Base-by-base conservation (phyloP, 352 stramenopile genomes). In the Pythium monospermum region DNA sequence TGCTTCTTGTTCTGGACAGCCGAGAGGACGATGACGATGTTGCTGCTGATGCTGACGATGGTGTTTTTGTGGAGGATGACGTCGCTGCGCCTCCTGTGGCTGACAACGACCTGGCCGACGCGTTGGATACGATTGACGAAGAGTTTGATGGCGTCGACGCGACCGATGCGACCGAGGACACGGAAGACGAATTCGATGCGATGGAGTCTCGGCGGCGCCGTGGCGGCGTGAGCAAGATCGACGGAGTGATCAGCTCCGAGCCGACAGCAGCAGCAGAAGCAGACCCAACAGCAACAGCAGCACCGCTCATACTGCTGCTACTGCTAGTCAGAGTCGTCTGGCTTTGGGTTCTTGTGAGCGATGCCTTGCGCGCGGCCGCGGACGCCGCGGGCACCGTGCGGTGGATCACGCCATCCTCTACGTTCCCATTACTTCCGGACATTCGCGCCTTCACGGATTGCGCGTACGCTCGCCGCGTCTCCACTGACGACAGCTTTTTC, bases 371-470 rank as follows among this genome's bases (percentile, higher is more conserved):
- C 7, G 47, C n/a, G 42, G 41, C 51, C 54, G 31, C 49, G 57
- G n/a, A 50, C 42, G 13, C n/a, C 43, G 28, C 45, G 31, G 28
- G 42, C 39, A 31, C 21, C 22, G 39, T 18, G 8, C 16, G 37
- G 16, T n/a, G 37, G 7, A 39, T 31, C n/a, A 57, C 19, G 2
- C 45, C 59, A 19, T 64, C 65, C 40, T 63, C 62, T 16, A 67
- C 57, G 16, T 76, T 69, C 1, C 44, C 54, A 8, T 59, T 66
- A 3, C 42, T 46, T n/a, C n/a, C n/a, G 2, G 61, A 42, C 49
- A 76, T 71, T 2, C 67, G 57, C 21, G 67, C 49, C 11, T 68
- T 67, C 45, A 76, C 52, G n/a, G 64, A 64, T 19, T 68, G 51
- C 16, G 67, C 64, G 27, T 70, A 66, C 18, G 54, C 56, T 6